Base-by-base conservation (phyloP, 768 basidiomycete species). In the Hirschioporus abietinus region DNA sequence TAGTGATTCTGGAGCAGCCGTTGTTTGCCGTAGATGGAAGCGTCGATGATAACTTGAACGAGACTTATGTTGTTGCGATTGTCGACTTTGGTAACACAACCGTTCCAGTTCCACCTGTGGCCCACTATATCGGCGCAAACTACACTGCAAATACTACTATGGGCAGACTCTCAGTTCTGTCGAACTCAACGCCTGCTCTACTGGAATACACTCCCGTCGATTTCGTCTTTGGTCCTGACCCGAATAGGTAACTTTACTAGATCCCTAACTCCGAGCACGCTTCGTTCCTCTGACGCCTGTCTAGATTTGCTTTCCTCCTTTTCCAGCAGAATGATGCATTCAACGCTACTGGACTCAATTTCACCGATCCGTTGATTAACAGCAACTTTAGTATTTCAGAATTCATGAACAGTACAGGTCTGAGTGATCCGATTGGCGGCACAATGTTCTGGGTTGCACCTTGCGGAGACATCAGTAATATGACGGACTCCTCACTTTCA, bases 361-460 rank as follows among this genome's bases (percentile, higher is more conserved):
- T 61, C 23, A 61, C 60, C 2, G 25, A 34, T 34, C 24, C 30
- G 10, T 3, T 7, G 9, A 8, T 24, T 34, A 25, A 3, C 23
- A 24, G 30, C 23, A 61, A 61, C 30, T 61, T 61, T 3, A 61
- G 60, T 24, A 61, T 61, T 15, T 61, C 60, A 15, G 60, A 61
- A 3, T 61, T 61, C 23, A 34, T 34, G 24, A 25, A 25, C 60
- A 61, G 30, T 23, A 61, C 60, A 34, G 60, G 60, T 34, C 17
- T 61, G 23, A 24, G 23, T 15, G 60, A 61, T 24, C 30, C 60
- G 9, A 34, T 61, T 34, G 60, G 60, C 30, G 60, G 60, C 24
- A 61, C 60, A 7, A 25, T 61, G 25, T 12, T 61, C 12, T 61
- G 60, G 60, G 60, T 61, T 6, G 60, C 24, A 61, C 24, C 60